Conservation (phyloP, 257 asterid genomes). For the Lycium barbarum region DNA sequence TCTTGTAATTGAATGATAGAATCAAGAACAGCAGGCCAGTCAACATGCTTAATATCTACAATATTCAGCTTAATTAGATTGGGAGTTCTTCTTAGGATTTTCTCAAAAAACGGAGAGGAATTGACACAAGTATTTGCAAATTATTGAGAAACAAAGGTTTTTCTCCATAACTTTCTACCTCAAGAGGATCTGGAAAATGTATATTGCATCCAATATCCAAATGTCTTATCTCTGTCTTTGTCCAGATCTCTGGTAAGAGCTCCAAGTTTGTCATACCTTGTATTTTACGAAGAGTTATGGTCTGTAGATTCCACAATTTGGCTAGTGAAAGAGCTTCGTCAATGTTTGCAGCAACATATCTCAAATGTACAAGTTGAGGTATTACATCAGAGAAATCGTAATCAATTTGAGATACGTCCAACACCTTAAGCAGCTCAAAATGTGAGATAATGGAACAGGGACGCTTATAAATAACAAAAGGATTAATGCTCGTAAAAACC, state of each 20-base stretch:
- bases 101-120: background rate
- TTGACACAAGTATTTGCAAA: background rate
- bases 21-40: background rate
- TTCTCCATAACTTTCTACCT: background rate
- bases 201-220: background rate
- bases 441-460: background rate
- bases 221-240: background rate
- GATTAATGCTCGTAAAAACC: background rate
- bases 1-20: background rate
- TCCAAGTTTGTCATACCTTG: no score
- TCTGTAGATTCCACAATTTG: no score
- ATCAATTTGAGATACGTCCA: background rate
- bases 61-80: background rate
- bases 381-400: background rate
- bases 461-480: background rate
- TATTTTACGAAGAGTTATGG: no score
- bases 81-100: background rate
- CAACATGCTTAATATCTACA: background rate
- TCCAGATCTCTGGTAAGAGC: no score
- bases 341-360: background rate
- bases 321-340: background rate
- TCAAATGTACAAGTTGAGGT: background rate
- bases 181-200: background rate
- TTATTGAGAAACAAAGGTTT: background rate
- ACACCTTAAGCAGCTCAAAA: slow-evolving; percentile 17